A percentile compares a stretch with the other conserved stretches of the same genome.
Conservation (phyloP, 306 rosid genomes). For the Sophora flavescens region DNA sequence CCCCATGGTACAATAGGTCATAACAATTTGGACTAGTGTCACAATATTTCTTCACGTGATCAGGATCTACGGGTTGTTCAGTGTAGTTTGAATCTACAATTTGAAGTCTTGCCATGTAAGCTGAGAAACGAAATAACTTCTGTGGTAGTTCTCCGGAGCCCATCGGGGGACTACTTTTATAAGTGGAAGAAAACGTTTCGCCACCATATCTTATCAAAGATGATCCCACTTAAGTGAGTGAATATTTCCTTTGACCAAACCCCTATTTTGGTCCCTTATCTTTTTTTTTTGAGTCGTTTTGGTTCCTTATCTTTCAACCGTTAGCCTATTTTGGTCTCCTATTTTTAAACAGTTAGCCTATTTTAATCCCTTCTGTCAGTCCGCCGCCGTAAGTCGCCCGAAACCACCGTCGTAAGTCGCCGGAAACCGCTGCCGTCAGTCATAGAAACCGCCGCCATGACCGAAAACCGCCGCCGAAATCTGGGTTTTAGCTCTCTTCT, state of each 20-base stretch:
- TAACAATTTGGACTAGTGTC: background rate
- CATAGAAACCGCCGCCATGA: too few relatives aligned
- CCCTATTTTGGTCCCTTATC: too few relatives aligned
- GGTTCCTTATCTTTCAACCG: too few relatives aligned
- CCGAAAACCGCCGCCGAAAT: too few relatives aligned
- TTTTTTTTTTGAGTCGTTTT: too few relatives aligned
- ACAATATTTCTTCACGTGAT: background rate
- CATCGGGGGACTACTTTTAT: background rate
- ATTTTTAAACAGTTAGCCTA: too few relatives aligned
- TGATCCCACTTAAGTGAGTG: background rate
- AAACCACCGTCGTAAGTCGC: too few relatives aligned
- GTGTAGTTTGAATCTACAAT: background rate
- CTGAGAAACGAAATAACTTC: background rate
- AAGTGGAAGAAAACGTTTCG: background rate
- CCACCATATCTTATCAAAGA: background rate
- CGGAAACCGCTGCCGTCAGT: too few relatives aligned
- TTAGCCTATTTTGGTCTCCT: too few relatives aligned
- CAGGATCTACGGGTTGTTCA: background rate
- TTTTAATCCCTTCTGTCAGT: too few relatives aligned
- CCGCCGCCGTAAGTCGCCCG: too few relatives aligned
- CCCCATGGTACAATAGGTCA: background rate
- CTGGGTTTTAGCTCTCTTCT: too few relatives aligned
- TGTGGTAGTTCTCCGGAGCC: background rate
- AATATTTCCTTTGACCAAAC: background rate
- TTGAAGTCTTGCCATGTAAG: background rate